Conservation (phyloP, 73 alveolate species). For the Symbiodinium natans region DNA sequence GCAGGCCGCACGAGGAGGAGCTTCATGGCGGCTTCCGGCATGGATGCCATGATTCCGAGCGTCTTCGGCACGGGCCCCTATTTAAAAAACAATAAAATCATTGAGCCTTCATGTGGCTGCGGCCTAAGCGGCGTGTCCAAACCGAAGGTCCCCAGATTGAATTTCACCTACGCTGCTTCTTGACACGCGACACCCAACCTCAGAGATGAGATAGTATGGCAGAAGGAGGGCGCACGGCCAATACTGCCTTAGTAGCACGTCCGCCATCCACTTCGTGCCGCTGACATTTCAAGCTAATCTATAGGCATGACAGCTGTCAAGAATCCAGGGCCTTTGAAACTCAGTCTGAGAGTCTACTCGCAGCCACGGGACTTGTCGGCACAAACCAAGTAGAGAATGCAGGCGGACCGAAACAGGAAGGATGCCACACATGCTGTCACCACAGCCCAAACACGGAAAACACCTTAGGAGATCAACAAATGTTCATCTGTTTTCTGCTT, state of each 20-base stretch:
- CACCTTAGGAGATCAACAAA: not conserved
- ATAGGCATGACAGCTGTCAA: no score
- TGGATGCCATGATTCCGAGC: constrained; percentile 19
- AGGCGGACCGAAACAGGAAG: constrained; percentile 68
- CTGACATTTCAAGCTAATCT: no score
- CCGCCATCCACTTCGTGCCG: not conserved
- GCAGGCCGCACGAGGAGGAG: constrained; percentile 64
- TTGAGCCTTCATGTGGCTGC: no score
- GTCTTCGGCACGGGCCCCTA: not conserved
- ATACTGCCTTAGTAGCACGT: constrained; percentile 16
- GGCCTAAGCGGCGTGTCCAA: no score
- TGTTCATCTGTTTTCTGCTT: not conserved
- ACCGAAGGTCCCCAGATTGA: no score
- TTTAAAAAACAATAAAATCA: no score
- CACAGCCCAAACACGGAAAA: constrained; percentile 64
- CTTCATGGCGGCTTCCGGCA: constrained; percentile 67
- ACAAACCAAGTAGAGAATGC: constrained; percentile 77
- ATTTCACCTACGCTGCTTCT: no score
- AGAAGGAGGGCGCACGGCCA: constrained; percentile 84
- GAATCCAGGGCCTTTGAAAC: no score
- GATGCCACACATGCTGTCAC: constrained; percentile 81
- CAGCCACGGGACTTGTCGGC: constrained; percentile 28
- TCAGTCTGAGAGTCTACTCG: no score
- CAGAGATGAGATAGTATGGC: constrained; percentile 70
- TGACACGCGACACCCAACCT: no score